Percentiles rank a stretch among this genome's conserved stretches.
These are phyloP conservation scores for Ceratocystis variospora DNA, from an alignment of 2,329 filamentous ascomycete genomes.

Conservation along the genomic window DNA sequence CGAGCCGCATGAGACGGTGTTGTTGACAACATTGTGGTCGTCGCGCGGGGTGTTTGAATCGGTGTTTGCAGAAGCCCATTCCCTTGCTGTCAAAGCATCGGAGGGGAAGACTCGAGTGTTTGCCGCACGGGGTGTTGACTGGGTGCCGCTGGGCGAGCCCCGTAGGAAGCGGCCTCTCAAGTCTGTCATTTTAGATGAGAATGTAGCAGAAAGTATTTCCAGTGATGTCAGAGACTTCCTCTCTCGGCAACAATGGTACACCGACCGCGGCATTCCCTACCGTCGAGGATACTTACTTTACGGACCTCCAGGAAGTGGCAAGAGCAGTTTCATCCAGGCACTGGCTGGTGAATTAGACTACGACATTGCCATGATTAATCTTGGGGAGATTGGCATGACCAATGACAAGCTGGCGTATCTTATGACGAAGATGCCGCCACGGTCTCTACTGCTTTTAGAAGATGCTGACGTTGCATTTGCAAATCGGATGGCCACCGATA, in stretches of 20 bases:
- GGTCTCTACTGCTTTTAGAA: slow-evolving; percentile 72
- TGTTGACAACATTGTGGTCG: slow-evolving; percentile 79
- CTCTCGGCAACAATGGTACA: slow-evolving; percentile 68
- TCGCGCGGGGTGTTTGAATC: slow-evolving; percentile 82
- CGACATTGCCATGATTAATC: slow-evolving; percentile 81
- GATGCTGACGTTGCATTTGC: slow-evolving; percentile 85
- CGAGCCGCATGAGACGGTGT: slow-evolving; percentile 86
- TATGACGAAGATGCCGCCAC: slow-evolving; percentile 68
- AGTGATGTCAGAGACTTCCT: slow-evolving; percentile 74
- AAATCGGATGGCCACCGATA: slow-evolving; percentile 61
- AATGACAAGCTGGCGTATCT: slow-evolving; percentile 80
- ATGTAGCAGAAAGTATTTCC: slow-evolving; percentile 69
- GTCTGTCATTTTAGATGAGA: slow-evolving; percentile 74
- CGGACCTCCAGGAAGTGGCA: slow-evolving; percentile 80
- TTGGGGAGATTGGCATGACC: slow-evolving; percentile 78
- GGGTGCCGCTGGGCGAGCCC: slow-evolving; percentile 71
- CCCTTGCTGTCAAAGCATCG: slow-evolving; percentile 61
- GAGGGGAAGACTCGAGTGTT: slow-evolving; percentile 93
- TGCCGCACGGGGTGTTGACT: slow-evolving; percentile 69
- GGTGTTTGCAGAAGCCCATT: slow-evolving; percentile 76
- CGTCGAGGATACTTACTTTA: slow-evolving; percentile 78
- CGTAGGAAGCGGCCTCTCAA: slow-evolving; percentile 74
- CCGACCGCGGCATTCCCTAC: slow-evolving; percentile 89
- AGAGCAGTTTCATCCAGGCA: slow-evolving; percentile 92
- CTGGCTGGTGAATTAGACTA: slow-evolving; percentile 86